These are phyloP conservation scores for Acanthochlamys bracteata DNA, from an alignment of 106 monocot species.

Conservation along the genomic window DNA sequence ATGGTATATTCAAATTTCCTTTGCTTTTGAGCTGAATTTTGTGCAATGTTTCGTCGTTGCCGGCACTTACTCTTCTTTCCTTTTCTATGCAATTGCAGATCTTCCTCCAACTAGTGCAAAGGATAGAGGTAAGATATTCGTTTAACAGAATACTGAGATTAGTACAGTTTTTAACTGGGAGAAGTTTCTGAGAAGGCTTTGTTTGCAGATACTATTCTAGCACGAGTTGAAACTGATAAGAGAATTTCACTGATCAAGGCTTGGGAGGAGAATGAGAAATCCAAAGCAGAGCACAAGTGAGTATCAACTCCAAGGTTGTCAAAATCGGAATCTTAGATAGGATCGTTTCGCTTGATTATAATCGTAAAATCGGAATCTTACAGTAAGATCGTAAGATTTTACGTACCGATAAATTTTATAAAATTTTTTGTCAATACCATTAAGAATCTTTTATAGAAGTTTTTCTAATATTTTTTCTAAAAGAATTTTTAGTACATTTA, in stretches of 20 bases:
- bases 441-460: too few relatives aligned
- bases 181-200: background rate
- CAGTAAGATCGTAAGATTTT: too few relatives aligned
- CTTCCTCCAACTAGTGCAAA: background rate
- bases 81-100: conserved; percentile 2
- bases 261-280: conserved; percentile 46
- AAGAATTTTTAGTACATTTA: too few relatives aligned
- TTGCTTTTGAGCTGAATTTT: too few relatives aligned
- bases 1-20: too few relatives aligned
- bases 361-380: too few relatives aligned
- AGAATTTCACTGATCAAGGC: conserved; percentile 32
- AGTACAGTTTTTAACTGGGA: background rate
- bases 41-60: background rate
- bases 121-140: conserved; percentile 16
- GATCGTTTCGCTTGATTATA: too few relatives aligned
- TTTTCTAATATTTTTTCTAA: too few relatives aligned
- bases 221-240: conserved; percentile 31
- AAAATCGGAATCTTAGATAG: too few relatives aligned
- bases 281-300: conserved; percentile 38
- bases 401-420: too few relatives aligned
- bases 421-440: too few relatives aligned
- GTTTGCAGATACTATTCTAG: conserved; percentile 24
- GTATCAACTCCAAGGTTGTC: background rate
- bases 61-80: background rate
- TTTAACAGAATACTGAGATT: background rate